Base-by-base conservation (phyloP, 371 early-diverging fungal genomes). In the Mortierella sp. region DNA sequence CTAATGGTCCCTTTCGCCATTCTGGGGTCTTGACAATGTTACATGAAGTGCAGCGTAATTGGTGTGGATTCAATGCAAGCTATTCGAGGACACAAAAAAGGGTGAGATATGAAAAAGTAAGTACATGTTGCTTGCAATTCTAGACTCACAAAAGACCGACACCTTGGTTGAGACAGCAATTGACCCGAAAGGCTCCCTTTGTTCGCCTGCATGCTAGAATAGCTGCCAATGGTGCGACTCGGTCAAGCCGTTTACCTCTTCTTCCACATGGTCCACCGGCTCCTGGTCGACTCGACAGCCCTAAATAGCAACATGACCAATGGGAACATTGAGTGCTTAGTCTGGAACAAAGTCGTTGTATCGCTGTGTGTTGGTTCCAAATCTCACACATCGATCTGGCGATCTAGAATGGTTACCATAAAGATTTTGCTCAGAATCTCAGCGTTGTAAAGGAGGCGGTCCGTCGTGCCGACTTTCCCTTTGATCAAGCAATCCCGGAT, bases 11-110 rank as follows among this genome's bases (percentile, higher is more conserved):
- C 70, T 92, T 89, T 78, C 93, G 86, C 93, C 93, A 93, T 79
- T 93, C 93, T 44, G 93, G 93, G 1, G 93, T 93, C 79, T 93
- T 92, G 74, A 91, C 89, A 70, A 89, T 91, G 79, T 91, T 90
- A 76, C 93, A 93, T 14, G 91, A 90, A 59, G 91, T 90, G 51
- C 93, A 92, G 50, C 89, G 88, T n/a, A 78, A 69, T 53, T 86
- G 86, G 53, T 86, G 76, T 43, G 74, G 82, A 54, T 78, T 78
- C 4, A 76, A 5, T 40, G 81, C 57, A 72, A 78, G 74, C 44
- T 69, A 70, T 26, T 31, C 9, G 24, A 43, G 37, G 24, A 26
- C 44, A 34, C 21, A 64, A 34, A 40, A 21, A 34, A 64, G 1
- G 40, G 21, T 2, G 40, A 24, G 2, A 24, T 64, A 24, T 9